These are phyloP conservation scores for Lotmaria passim DNA, from an alignment of 208 protist genomes.

Conservation along the genomic window DNA sequence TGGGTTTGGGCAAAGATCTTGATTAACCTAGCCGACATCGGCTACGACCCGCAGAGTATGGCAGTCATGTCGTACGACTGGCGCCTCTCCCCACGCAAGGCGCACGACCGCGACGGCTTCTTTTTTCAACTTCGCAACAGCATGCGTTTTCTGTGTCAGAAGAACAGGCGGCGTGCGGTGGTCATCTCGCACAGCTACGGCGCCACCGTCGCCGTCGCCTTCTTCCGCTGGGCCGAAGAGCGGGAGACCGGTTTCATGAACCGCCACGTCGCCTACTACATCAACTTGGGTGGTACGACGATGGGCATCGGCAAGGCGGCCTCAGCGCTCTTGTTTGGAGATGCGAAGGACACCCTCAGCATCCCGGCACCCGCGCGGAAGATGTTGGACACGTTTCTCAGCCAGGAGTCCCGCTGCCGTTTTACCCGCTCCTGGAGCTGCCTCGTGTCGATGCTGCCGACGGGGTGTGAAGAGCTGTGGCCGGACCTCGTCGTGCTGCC, in stretches of 20 bases:
- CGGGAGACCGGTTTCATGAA: slow-evolving; percentile 79
- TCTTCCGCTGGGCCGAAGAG: slow-evolving; percentile 88
- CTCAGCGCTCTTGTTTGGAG: slow-evolving; percentile 77
- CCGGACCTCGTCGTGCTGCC: slow-evolving; percentile 50
- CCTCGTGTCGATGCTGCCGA: slow-evolving; percentile 71
- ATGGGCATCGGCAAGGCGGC: slow-evolving; percentile 87
- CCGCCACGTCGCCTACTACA: slow-evolving; percentile 83
- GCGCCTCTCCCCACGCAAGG: slow-evolving; percentile 72
- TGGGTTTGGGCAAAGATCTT: slow-evolving; percentile 94
- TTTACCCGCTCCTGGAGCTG: slow-evolving; percentile 79
- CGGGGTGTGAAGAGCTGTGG: slow-evolving; percentile 59
- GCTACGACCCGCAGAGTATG: slow-evolving; percentile 93
- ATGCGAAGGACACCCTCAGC: slow-evolving; percentile 87
- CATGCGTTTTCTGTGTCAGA: slow-evolving; percentile 73
- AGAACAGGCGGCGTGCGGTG: slow-evolving; percentile 72
- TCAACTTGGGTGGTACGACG: slow-evolving; percentile 84
- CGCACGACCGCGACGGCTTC: slow-evolving; percentile 86
- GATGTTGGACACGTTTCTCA: slow-evolving; percentile 86
- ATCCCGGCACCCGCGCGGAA: slow-evolving; percentile 61
- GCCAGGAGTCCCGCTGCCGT: slow-evolving; percentile 59
- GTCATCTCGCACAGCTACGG: slow-evolving; percentile 93
- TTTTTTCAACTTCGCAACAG: slow-evolving; percentile 77
- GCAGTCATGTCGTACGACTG: slow-evolving; percentile 92
- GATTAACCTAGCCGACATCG: slow-evolving; percentile 92
- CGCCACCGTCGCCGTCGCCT: slow-evolving; percentile 75